Conservation (phyloP, 148 eudicot genomes). For the Arctostaphylos glauca region DNA sequence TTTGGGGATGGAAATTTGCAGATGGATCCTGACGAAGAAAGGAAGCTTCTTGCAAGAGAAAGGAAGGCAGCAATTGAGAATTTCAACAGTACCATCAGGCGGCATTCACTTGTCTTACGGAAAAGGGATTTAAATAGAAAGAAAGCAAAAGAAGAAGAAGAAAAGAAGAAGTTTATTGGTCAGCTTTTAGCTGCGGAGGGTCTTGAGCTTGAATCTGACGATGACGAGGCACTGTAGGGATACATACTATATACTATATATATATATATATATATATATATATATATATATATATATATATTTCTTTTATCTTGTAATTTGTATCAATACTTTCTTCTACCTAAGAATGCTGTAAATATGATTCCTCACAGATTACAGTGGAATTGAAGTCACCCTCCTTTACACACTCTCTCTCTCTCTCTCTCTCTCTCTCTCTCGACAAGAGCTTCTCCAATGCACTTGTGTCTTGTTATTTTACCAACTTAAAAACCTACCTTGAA, state of each 20-base stretch:
- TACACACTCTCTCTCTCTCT: background rate
- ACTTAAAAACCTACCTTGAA: too few species aligned
- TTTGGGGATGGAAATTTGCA: conserved; percentile 23
- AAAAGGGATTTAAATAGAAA: conserved; percentile 83
- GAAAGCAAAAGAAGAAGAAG: conserved; percentile 90
- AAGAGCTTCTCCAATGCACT: too few species aligned
- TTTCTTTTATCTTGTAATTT: background rate
- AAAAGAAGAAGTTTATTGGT: conserved; percentile 56
- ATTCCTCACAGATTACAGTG: background rate
- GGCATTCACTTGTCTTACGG: conserved; percentile 85
- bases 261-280: too few species aligned
- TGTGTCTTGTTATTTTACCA: too few species aligned
- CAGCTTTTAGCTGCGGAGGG: conserved; percentile 92
- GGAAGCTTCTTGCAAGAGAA: conserved; percentile 73
- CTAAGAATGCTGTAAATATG: background rate
- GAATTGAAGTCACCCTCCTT: background rate
- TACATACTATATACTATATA: background rate
- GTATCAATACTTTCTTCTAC: background rate
- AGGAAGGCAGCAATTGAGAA: conserved; percentile 79
- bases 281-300: background rate
- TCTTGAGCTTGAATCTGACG: conserved; percentile 76
- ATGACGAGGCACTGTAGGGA: conserved; percentile 35
- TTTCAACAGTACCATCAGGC: conserved; percentile 59
- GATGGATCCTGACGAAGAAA: conserved; percentile 95
- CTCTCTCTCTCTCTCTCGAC: background rate